A percentile compares a stretch with the other conserved stretches of the same genome.
phyloP scores from a whole-genome alignment of 441 rosid species.

The Jatropha podagrica region DNA sequence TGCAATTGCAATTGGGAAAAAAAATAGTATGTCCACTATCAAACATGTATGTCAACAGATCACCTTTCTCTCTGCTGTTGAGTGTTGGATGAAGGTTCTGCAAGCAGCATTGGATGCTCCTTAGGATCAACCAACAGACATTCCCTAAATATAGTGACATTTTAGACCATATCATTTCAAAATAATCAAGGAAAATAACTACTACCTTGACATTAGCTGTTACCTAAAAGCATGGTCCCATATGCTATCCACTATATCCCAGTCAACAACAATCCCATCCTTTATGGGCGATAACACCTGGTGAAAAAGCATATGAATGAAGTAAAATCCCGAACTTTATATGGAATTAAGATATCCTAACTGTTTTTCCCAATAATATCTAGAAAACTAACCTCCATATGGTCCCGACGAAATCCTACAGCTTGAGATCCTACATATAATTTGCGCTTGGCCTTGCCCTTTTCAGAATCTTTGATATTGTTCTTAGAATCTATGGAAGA shows the following conservation, averaged over 20 bases:
- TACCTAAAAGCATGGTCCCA: slow-evolving; percentile 99
- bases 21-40: not conserved
- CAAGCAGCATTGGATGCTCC: slow-evolving; percentile 99
- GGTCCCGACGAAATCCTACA: slow-evolving; percentile 81
- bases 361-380: slow-evolving; percentile 8
- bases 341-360: not conserved
- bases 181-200: not conserved
- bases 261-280: slow-evolving; percentile 93
- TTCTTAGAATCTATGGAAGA: slow-evolving; percentile 56
- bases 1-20: not conserved
- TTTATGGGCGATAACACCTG: slow-evolving; percentile 84
- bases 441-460: slow-evolving; percentile 63
- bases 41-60: slow-evolving; percentile 8
- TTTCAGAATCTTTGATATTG: slow-evolving; percentile 56
- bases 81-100: slow-evolving; percentile 88
- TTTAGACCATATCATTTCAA: not conserved
- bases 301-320: slow-evolving; percentile 18
- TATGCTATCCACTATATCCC: slow-evolving; percentile 94
- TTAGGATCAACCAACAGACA: slow-evolving; percentile 93
- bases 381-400: slow-evolving; percentile 77
- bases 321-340: slow-evolving; percentile 1
- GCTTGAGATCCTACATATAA: slow-evolving; percentile 92
- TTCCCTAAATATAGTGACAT: slow-evolving; percentile 48
- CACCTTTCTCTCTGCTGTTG: slow-evolving; percentile 98
- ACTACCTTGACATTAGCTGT: slow-evolving; percentile 5